Evolutionary conservation across 768 basidiomycete species (phyloP).

Genomic region (Galerina marginata): DNA sequence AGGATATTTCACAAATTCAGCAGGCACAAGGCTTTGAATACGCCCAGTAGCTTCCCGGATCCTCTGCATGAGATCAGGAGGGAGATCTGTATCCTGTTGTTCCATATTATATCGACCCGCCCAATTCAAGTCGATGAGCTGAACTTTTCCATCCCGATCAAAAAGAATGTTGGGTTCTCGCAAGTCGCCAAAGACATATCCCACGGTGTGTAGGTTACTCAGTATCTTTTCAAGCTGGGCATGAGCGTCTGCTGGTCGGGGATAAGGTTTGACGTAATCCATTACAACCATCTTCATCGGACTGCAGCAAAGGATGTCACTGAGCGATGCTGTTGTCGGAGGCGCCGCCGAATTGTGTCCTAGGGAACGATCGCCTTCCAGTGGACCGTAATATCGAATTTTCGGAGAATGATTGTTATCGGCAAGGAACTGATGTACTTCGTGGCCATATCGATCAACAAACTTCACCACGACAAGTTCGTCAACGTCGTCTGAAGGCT

Average conservation of each 20-base stretch:
- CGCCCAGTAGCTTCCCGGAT: neutral
- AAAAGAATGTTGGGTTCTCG: constrained; percentile 39
- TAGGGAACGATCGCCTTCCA: constrained; percentile 13
- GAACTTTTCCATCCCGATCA: constrained; percentile 19
- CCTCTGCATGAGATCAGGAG: constrained; percentile 2
- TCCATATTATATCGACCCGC: constrained; percentile 29
- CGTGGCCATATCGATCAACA: constrained; percentile 35
- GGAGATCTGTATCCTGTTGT: constrained; percentile 4
- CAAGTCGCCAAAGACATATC: constrained; percentile 44
- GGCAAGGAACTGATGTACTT: constrained; percentile 38
- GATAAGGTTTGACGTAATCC: constrained; percentile 34
- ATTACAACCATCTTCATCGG: constrained; percentile 36
- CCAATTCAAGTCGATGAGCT: constrained; percentile 47
- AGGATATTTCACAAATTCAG: constrained; percentile 11
- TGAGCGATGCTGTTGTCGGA: no score
- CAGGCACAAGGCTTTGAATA: neutral
- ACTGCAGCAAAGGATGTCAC: no score
- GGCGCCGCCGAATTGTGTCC: no score
- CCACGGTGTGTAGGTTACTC: constrained; percentile 30
- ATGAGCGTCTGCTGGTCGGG: constrained; percentile 20
- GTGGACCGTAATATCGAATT: constrained; percentile 36
- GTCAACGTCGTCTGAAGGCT: neutral
- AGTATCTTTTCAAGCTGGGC: constrained; percentile 26
- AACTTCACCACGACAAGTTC: constrained; percentile 42
- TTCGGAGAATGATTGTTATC: constrained; percentile 28